Percentiles rank a stretch among this genome's conserved stretches.
These are phyloP conservation scores for Aspergillus japonicus DNA, from an alignment of 2,329 filamentous ascomycete genomes.

Conservation along the genomic window DNA sequence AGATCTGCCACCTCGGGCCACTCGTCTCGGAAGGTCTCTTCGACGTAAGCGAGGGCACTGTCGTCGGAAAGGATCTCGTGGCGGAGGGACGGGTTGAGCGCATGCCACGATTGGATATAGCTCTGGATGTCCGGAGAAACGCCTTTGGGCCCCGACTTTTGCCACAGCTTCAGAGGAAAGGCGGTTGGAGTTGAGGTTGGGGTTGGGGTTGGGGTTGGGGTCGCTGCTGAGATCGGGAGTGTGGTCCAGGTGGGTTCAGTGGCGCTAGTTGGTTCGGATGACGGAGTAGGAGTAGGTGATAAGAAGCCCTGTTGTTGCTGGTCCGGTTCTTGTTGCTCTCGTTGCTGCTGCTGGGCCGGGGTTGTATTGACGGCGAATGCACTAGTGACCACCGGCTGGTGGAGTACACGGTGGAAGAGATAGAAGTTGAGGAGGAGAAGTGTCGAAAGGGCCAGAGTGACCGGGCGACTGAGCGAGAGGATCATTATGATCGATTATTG, in stretches of 20 bases:
- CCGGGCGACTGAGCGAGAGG: slow-evolving; percentile 6
- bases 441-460: slow-evolving; percentile 5
- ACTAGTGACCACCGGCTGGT: slow-evolving; percentile 9
- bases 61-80: slow-evolving; percentile 35
- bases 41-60: slow-evolving; percentile 32
- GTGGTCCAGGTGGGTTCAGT: neutral
- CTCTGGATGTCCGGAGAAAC: slow-evolving; percentile 2
- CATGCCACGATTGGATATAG: slow-evolving; percentile 25
- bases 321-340: neutral
- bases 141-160: slow-evolving; percentile 16
- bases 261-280: neutral
- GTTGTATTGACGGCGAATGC: slow-evolving; percentile 5
- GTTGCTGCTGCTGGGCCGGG: neutral
- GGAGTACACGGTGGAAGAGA: slow-evolving; percentile 14
- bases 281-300: neutral
- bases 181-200: neutral
- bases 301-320: neutral
- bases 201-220: neutral
- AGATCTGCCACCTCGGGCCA: slow-evolving; percentile 38
- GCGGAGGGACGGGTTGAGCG: slow-evolving; percentile 30
- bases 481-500: neutral
- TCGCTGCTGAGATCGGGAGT: neutral
- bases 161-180: slow-evolving; percentile 16
- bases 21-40: slow-evolving; percentile 28
- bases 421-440: slow-evolving; percentile 16